These are phyloP conservation scores for Epichloe sp. DNA, from an alignment of 2,329 filamentous ascomycete genomes.

Conservation along the genomic window DNA sequence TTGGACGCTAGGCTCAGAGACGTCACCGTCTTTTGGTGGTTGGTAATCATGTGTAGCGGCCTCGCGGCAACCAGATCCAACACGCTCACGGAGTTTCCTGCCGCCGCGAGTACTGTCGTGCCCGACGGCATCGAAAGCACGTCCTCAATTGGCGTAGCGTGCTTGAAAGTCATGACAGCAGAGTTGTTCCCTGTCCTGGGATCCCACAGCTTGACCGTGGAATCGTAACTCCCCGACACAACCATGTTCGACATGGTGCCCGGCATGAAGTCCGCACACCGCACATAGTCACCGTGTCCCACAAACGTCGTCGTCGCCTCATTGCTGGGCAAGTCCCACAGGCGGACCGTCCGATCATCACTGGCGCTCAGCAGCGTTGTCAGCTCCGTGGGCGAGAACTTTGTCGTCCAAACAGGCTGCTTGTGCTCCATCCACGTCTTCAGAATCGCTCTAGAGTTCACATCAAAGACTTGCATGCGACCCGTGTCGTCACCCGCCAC, in stretches of 20 bases:
- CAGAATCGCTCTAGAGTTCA: conserved; percentile 74
- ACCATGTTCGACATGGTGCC: conserved; percentile 58
- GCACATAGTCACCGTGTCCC: conserved; percentile 87
- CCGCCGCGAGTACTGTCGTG: conserved; percentile 72
- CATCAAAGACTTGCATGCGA: conserved; percentile 88
- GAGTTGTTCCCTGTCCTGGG: conserved; percentile 53
- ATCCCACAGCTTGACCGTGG: conserved; percentile 90
- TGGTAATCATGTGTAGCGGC: conserved; percentile 73
- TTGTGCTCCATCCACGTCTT: conserved; percentile 93
- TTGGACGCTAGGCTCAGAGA: conserved; percentile 70
- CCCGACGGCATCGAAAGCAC: conserved; percentile 81
- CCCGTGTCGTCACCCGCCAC: conserved; percentile 87
- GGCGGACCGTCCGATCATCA: conserved; percentile 81
- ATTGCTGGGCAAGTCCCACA: conserved; percentile 86
- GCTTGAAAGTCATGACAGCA: conserved; percentile 86
- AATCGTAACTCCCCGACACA: conserved; percentile 86
- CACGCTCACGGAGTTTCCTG: conserved; percentile 78
- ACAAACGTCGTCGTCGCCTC: conserved; percentile 64
- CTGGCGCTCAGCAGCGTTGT: conserved; percentile 80
- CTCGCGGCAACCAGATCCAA: conserved; percentile 86
- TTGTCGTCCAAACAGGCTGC: conserved; percentile 84
- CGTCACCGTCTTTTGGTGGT: conserved; percentile 97
- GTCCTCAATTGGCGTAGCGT: conserved; percentile 75
- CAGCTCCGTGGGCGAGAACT: conserved; percentile 79
- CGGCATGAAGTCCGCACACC: conserved; percentile 76